phyloP scores from a whole-genome alignment of 2,329 filamentous ascomycete genomes.

The Fusarium papillatum region DNA sequence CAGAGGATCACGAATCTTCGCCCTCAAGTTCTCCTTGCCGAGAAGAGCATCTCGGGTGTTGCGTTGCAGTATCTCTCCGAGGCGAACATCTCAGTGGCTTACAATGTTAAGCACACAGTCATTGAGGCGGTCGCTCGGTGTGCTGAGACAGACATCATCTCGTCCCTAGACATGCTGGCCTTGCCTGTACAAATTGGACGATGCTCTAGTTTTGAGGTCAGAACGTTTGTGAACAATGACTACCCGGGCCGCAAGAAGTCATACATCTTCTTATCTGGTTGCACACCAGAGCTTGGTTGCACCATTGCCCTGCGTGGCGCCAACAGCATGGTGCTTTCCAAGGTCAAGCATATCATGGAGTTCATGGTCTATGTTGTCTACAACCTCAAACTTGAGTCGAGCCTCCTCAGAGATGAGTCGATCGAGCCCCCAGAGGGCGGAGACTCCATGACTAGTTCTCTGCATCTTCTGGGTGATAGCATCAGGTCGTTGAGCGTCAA shows the following conservation, averaged over 20 bases:
- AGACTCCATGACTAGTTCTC: conserved; percentile 54
- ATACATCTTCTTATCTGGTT: conserved; percentile 95
- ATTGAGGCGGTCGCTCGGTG: conserved; percentile 95
- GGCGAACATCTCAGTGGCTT: conserved; percentile 91
- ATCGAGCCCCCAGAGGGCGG: conserved; percentile 81
- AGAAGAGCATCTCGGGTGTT: conserved; percentile 92
- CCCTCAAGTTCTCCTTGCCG: conserved; percentile 90
- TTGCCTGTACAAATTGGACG: conserved; percentile 79
- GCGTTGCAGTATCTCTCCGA: conserved; percentile 91
- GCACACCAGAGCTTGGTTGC: conserved; percentile 89
- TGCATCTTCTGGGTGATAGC: conserved; percentile 57
- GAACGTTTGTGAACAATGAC: conserved; percentile 89
- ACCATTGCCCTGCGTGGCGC: conserved; percentile 93
- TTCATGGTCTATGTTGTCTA: conserved; percentile 99
- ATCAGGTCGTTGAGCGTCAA: conserved; percentile 50
- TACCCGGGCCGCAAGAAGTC: conserved; percentile 86
- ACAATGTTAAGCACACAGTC: conserved; percentile 97
- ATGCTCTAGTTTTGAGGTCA: conserved; percentile 92
- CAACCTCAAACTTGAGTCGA: conserved; percentile 96
- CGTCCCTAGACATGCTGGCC: conserved; percentile 93
- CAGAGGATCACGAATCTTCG: conserved; percentile 89
- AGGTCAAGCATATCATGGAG: conserved; percentile 93
- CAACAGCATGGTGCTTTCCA: conserved; percentile 76
- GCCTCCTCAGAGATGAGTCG: conserved; percentile 92
- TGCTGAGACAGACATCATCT: conserved; percentile 92